Evolutionary conservation across 2,329 filamentous ascomycete genomes (phyloP).

Genomic region (Fusarium sp.): DNA sequence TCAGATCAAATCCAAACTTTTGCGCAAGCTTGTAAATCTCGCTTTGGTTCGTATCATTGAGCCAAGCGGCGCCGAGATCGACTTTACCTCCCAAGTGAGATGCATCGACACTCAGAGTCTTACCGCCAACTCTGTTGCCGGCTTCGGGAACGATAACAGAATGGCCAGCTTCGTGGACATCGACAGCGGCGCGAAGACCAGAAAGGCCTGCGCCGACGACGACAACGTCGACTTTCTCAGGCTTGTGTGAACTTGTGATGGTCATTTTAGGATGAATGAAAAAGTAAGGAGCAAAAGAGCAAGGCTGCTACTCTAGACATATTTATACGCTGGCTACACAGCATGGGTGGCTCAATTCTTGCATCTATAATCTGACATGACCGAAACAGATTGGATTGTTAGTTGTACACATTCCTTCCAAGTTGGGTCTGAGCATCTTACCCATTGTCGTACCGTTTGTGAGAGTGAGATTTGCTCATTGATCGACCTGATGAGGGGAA

Average conservation of each 20-base stretch:
- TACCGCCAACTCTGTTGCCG: conserved; percentile 59
- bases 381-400: neutral
- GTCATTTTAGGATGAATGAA: conserved; percentile 8
- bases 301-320: neutral
- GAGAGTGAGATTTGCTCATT: neutral
- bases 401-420: neutral
- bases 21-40: conserved; percentile 30
- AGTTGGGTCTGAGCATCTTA: neutral
- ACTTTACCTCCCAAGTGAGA: conserved; percentile 11
- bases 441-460: neutral
- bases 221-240: conserved; percentile 21
- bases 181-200: conserved; percentile 47
- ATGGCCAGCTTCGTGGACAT: conserved; percentile 47
- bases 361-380: conserved; percentile 21
- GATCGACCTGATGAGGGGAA: neutral
- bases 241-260: neutral
- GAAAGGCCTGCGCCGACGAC: conserved; percentile 45
- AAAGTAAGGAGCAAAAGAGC: neutral
- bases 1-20: conserved; percentile 27
- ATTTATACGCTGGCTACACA: neutral
- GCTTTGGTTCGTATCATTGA: conserved; percentile 37
- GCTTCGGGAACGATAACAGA: conserved; percentile 57
- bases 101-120: conserved; percentile 40
- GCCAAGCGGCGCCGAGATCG: conserved; percentile 40
- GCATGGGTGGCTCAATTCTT: neutral